These are phyloP conservation scores for Polyrhizophydium stewartii DNA, from an alignment of 371 early-diverging fungal genomes.

Conservation along the genomic window DNA sequence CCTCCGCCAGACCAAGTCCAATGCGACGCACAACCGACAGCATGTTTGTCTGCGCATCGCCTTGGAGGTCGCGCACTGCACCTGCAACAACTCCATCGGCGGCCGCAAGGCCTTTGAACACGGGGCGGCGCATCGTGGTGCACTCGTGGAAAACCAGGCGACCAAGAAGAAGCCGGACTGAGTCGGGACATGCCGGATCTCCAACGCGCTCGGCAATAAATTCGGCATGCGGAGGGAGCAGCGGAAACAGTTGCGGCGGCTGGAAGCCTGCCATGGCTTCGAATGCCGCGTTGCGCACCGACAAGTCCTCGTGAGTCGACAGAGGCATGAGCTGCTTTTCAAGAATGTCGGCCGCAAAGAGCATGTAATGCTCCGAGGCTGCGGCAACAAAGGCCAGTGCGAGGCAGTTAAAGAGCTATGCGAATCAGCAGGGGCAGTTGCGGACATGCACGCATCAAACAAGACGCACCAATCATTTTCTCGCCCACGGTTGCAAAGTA, in stretches of 20 bases:
- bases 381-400: no score
- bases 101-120: constrained; percentile 27
- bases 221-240: constrained; percentile 9
- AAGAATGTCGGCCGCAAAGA: constrained; percentile 18
- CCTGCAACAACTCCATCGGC: constrained; percentile 5
- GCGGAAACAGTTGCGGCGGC: constrained; percentile 21
- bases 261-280: constrained; percentile 12
- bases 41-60: background rate
- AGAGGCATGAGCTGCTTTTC: constrained; percentile 11
- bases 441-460: background rate
- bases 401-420: no score
- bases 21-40: background rate
- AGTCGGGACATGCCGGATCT: background rate
- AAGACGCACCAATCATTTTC: constrained; percentile 12
- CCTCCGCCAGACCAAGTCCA: background rate
- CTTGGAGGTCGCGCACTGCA: no score
- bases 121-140: constrained; percentile 24
- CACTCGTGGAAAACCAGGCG: constrained; percentile 19
- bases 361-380: constrained; percentile 17
- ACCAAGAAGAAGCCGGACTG: background rate
- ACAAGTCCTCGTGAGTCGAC: background rate
- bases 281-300: constrained; percentile 13
- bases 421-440: no score
- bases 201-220: constrained; percentile 4
- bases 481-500: constrained; percentile 16